These are phyloP conservation scores for Laburnicola sp. DNA, from an alignment of 2,329 filamentous ascomycete species.

Conservation along the genomic window DNA sequence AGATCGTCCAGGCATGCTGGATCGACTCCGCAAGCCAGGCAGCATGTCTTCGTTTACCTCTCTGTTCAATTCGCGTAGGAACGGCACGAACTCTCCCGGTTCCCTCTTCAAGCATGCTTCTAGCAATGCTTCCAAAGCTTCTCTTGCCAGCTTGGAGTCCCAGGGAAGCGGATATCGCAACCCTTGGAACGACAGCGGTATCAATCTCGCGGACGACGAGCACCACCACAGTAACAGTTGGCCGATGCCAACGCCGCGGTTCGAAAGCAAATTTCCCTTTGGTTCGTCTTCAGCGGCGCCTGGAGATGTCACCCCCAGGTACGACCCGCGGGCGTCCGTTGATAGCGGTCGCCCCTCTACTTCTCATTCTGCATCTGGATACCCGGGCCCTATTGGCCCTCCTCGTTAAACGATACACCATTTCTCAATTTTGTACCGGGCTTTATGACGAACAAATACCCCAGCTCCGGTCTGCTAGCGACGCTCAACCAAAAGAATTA, in stretches of 20 bases:
- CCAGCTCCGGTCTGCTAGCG: slow-evolving; percentile 32
- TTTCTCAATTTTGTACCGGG: slow-evolving; percentile 38
- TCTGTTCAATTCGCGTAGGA: slow-evolving; percentile 95
- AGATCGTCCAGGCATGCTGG: slow-evolving; percentile 78
- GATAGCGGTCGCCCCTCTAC: slow-evolving; percentile 91
- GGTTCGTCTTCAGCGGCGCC: slow-evolving; percentile 57
- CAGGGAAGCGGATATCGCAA: slow-evolving; percentile 94
- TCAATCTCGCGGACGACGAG: slow-evolving; percentile 84
- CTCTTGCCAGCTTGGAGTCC: slow-evolving; percentile 92
- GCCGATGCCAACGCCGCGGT: slow-evolving; percentile 45
- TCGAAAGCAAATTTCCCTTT: slow-evolving; percentile 67
- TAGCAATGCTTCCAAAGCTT: slow-evolving; percentile 92
- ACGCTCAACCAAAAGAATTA: slow-evolving; percentile 47
- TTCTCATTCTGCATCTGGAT: slow-evolving; percentile 97
- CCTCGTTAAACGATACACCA: slow-evolving; percentile 67
- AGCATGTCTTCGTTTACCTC: slow-evolving; percentile 94
- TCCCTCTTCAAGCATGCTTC: slow-evolving; percentile 86
- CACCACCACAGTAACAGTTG: slow-evolving; percentile 58
- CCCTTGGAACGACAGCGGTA: slow-evolving; percentile 96
- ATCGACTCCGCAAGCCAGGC: slow-evolving; percentile 89
- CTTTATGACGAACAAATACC: slow-evolving; percentile 45
- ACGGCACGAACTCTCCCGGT: slow-evolving; percentile 74
- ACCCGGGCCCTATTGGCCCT: slow-evolving; percentile 89
- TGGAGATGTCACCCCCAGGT: slow-evolving; percentile 81
- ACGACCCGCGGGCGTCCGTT: slow-evolving; percentile 80